A percentile compares a stretch with the other conserved stretches of the same genome.
These are phyloP conservation scores for Karstenula rhodostoma DNA, from an alignment of 2,329 filamentous ascomycete genomes.

Conservation along the genomic window DNA sequence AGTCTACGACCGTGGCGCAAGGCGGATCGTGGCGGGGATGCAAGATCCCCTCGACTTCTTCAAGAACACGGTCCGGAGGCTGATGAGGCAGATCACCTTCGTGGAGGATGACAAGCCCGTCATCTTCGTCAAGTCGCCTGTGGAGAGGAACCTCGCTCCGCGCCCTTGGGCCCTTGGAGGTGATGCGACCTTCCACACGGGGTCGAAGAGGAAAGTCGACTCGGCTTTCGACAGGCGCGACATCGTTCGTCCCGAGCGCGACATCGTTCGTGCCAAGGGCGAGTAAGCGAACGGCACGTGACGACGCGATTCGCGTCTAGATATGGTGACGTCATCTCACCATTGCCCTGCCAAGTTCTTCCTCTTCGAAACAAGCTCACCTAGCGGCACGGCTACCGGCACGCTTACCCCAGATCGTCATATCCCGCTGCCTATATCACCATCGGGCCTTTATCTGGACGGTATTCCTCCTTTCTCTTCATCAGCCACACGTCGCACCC, in stretches of 20 bases:
- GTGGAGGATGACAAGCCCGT: neutral
- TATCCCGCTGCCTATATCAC: neutral
- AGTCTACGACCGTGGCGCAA: neutral
- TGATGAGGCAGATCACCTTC: neutral
- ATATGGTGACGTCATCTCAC: neutral
- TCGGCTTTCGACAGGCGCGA: neutral
- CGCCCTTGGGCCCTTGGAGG: neutral
- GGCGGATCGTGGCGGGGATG: neutral
- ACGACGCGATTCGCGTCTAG: constrained; percentile 1
- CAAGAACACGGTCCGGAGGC: neutral
- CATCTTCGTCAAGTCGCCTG: neutral
- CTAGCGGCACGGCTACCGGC: neutral
- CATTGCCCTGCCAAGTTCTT: constrained; percentile 6
- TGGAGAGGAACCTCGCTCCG: neutral
- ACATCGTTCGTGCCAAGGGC: neutral
- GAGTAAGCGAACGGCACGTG: constrained; percentile 6
- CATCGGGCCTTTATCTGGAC: neutral
- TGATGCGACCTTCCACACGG: neutral
- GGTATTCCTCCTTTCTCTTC: neutral
- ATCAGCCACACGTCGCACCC: neutral
- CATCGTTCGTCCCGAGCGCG: neutral
- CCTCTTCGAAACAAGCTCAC: constrained; percentile 5
- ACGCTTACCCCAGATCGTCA: constrained; percentile 8
- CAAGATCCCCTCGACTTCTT: neutral
- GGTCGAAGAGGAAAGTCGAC: neutral